Evolutionary conservation across 768 basidiomycete species (phyloP).

Genomic region (Chalciporus piperatus): DNA sequence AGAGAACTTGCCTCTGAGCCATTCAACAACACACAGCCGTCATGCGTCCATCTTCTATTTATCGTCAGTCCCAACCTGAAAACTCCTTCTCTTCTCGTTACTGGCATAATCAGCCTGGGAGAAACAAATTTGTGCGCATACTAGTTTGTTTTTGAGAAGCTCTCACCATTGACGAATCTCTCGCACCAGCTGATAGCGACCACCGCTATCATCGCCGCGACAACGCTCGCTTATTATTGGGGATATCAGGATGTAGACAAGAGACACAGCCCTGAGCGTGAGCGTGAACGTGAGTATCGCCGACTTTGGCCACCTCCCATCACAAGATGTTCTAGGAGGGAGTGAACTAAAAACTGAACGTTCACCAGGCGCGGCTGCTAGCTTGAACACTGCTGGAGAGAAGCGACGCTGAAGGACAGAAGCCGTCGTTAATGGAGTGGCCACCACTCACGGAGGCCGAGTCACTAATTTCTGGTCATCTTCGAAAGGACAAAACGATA

Average conservation of each 20-base stretch:
- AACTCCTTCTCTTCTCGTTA: constrained; percentile 29
- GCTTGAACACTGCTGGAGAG: constrained; percentile 13
- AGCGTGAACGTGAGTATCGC: constrained; percentile 11
- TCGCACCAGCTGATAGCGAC: constrained; percentile 29
- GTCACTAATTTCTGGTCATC: background rate
- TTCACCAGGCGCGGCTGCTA: constrained; percentile 10
- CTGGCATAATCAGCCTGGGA: constrained; percentile 32
- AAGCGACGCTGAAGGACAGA: constrained; percentile 23
- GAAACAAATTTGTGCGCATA: constrained; percentile 31
- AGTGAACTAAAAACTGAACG: background rate
- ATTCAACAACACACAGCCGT: background rate
- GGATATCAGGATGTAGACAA: constrained; percentile 34
- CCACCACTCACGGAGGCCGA: background rate
- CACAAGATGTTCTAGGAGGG: background rate
- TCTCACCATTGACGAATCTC: background rate
- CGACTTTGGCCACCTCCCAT: background rate
- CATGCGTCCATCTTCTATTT: constrained; percentile 26
- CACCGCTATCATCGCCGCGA: constrained; percentile 25
- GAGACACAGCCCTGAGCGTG: constrained; percentile 27
- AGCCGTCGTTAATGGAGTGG: background rate
- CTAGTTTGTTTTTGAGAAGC: background rate
- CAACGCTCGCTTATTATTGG: constrained; percentile 36
- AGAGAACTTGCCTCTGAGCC: background rate
- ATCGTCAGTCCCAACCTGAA: constrained; percentile 22
- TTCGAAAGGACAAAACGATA: background rate